Evolutionary conservation across 1,284 basidiomycete species (phyloP), one percentile per base, ranked within the genome.

Genomic region (Austroboletus novae-zelandiae): DNA sequence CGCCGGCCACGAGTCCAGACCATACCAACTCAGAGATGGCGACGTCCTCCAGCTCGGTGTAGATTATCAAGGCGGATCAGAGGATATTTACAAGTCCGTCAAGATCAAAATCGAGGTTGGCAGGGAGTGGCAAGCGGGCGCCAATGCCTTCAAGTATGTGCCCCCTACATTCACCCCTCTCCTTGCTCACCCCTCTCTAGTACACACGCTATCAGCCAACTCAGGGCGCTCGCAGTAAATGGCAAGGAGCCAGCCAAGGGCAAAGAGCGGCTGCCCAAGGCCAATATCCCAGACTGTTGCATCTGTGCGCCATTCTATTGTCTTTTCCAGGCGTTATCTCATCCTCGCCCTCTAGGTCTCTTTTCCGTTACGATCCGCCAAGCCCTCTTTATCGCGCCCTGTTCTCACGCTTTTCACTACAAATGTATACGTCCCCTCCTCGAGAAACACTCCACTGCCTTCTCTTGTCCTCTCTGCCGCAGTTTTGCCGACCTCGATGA

Each of bases 11-110:
- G 93, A 96, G 64, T 89, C 84, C 3, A 76, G 84, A 36, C 82
- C 93, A 0, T 88, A 82, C 57, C 82, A 84, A 56, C 77, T 99
- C 62, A 91, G 90, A 70, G 96, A 98, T 57, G 96, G 96, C 1
- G 96, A 99, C 71, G 82, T 98, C 15, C 73, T 99, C 8, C 96
- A 99, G 71, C 83, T 98, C 1, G 96, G 96, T 2, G 94, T 99
- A 30, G 97, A 99, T 68, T 99, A 98, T 71, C 96, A 98, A 70
- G 96, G 96, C 27, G 97, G 96, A 0, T 85, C 91, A 5, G 95
- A 99, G 72, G 95, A 98, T 70, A 94, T 98, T 54, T 99, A 97
- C 72, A 91, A 98, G 71, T 94, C 91, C 57, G 94, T 99, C 56
- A 98, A 98, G 80, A 97, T 99, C 71, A 81, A 93, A 54, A 81